Conservation (phyloP, 2,329 filamentous ascomycete genomes). For the Penicillium aurantiogriseum region DNA sequence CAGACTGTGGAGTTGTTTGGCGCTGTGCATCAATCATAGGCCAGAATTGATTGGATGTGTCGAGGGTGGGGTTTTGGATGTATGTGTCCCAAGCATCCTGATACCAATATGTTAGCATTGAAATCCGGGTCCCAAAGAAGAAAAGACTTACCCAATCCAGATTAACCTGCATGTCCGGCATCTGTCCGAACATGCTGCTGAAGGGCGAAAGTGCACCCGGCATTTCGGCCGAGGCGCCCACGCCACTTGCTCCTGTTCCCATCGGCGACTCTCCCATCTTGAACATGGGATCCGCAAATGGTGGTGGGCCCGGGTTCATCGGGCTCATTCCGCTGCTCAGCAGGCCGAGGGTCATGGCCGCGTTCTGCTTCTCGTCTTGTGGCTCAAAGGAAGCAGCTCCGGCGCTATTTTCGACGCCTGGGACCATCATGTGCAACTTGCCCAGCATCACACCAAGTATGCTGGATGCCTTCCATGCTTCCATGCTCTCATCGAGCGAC, state of each 20-base stretch:
- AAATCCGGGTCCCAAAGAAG: background rate
- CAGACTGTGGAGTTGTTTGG: constrained; percentile 21
- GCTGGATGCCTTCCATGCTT: constrained; percentile 81
- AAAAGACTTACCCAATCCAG: constrained; percentile 60
- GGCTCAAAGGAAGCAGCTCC: constrained; percentile 33
- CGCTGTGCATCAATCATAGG: constrained; percentile 36
- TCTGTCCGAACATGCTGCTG: constrained; percentile 53
- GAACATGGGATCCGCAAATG: constrained; percentile 30
- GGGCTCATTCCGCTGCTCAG: constrained; percentile 63
- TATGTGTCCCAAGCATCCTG: constrained; percentile 69
- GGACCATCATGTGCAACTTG: constrained; percentile 58
- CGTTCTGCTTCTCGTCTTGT: constrained; percentile 61
- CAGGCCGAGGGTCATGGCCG: constrained; percentile 69
- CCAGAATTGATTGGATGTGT: constrained; percentile 43
- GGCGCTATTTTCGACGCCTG: constrained; percentile 26
- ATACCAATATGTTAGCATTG: constrained; percentile 26
- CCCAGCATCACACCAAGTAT: constrained; percentile 81
- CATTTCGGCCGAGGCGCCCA: constrained; percentile 32
- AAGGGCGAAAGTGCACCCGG: constrained; percentile 53
- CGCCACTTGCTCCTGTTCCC: constrained; percentile 23
- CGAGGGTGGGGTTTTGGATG: constrained; percentile 58
- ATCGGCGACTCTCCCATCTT: constrained; percentile 32
- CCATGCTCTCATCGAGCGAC: constrained; percentile 74
- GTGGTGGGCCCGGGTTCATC: constrained; percentile 32
- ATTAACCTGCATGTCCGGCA: constrained; percentile 57